Conservation (phyloP, 148 eudicot species). For the Chenopodium berlandieri region DNA sequence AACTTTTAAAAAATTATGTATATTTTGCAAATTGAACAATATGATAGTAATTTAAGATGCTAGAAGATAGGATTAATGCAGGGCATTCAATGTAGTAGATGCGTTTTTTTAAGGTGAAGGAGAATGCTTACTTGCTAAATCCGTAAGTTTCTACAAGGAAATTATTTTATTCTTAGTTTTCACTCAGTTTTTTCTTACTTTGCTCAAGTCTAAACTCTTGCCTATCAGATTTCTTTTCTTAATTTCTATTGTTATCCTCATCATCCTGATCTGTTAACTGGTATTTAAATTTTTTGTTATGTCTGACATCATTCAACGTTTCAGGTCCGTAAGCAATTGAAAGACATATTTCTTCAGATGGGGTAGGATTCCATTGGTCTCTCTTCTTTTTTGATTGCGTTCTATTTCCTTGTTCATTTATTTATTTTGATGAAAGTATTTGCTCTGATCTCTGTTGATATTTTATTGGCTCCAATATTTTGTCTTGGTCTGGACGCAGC, state of each 20-base stretch:
- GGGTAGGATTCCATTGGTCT: conserved; percentile 48
- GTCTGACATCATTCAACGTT: conserved; percentile 9
- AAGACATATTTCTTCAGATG: conserved; percentile 86
- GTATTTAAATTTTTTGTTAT: background rate
- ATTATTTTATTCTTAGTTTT: too few species aligned
- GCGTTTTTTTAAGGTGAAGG: background rate
- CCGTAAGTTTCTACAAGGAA: background rate
- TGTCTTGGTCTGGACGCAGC: conserved; percentile 43
- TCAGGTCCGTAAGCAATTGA: conserved; percentile 74
- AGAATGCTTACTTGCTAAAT: background rate
- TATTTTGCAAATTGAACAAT: background rate
- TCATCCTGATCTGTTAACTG: background rate
- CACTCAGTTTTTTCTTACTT: background rate
- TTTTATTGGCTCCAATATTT: background rate
- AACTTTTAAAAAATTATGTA: too few species aligned
- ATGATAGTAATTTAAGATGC: background rate
- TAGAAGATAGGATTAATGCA: background rate
- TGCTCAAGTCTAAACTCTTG: background rate
- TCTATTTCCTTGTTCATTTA: background rate
- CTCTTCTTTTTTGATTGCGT: conserved; percentile 3
- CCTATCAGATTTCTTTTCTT: background rate
- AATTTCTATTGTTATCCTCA: background rate
- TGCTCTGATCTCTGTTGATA: background rate
- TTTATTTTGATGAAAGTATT: background rate
- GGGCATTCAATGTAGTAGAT: background rate